Evolutionary conservation across 768 basidiomycete genomes (phyloP).

Genomic region (Hebeloma cylindrosporum): DNA sequence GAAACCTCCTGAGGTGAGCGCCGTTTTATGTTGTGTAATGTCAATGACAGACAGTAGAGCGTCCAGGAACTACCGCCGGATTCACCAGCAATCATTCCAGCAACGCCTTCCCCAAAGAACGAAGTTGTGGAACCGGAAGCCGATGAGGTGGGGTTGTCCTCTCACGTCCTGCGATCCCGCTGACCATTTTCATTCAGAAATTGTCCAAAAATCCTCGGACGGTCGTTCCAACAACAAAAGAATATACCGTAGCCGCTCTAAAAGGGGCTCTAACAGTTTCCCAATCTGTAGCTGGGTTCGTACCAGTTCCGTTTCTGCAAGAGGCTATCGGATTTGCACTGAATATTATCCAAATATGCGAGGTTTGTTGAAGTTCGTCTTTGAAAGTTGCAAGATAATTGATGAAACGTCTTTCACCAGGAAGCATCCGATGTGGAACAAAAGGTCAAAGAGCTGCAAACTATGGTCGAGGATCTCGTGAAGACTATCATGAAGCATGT

Average conservation of each 20-base stretch:
- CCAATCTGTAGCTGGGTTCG: conserved; percentile 9
- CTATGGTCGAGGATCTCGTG: conserved; percentile 8
- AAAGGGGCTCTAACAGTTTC: conserved; percentile 8
- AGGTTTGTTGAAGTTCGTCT: conserved; percentile 6
- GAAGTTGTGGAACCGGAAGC: no score
- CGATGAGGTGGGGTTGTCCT: no score
- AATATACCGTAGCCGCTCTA: conserved; percentile 5
- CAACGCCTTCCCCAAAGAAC: no score
- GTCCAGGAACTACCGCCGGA: no score
- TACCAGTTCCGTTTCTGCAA: conserved; percentile 15
- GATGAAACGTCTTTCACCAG: neutral
- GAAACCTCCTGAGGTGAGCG: no score
- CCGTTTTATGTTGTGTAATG: no score
- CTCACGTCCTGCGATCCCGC: no score
- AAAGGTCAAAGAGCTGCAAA: conserved; percentile 13
- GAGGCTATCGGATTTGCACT: conserved; percentile 12
- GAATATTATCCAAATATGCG: conserved; percentile 13
- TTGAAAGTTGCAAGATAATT: neutral
- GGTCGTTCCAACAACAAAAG: conserved; percentile 2
- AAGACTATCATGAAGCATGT: conserved; percentile 4
- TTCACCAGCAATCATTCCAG: no score
- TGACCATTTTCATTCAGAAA: no score
- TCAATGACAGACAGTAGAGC: no score
- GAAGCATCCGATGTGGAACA: conserved; percentile 10
- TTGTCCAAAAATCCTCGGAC: neutral